Conservation (phyloP, 768 basidiomycete genomes). For the Macrolepiota fuliginosa region DNA sequence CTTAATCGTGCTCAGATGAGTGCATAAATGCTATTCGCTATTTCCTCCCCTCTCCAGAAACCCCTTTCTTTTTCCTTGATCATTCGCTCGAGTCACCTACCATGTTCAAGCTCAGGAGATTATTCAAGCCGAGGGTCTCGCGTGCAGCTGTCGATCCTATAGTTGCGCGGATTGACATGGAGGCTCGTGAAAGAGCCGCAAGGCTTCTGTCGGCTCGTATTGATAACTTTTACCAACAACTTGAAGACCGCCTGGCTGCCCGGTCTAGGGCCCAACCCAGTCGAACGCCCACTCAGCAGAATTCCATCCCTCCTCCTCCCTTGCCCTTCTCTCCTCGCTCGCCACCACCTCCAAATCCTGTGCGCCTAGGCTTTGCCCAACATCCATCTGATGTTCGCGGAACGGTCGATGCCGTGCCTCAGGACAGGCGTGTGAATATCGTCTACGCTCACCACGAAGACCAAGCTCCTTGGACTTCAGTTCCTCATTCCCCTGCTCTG, state of each 20-base stretch:
- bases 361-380: background rate
- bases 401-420: background rate
- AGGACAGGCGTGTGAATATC: background rate
- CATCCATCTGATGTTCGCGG: background rate
- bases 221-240: background rate
- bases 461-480: background rate
- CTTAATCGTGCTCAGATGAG: background rate
- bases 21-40: background rate
- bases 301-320: background rate
- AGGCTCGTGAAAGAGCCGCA: background rate
- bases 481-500: background rate
- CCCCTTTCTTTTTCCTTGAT: no score
- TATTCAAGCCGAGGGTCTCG: background rate
- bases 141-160: background rate
- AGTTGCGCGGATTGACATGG: background rate
- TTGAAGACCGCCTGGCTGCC: no score
- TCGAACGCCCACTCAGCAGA: background rate
- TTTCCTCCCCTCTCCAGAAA: background rate
- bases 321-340: background rate
- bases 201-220: background rate
- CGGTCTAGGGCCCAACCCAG: background rate
- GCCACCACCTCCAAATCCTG: background rate
- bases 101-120: background rate
- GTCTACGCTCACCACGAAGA: background rate
- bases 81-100: background rate